Percentiles rank a stretch among this genome's conserved stretches.
phyloP scores from a whole-genome alignment of 2,329 filamentous ascomycete genomes.

The Fusarium decemcellulare region DNA sequence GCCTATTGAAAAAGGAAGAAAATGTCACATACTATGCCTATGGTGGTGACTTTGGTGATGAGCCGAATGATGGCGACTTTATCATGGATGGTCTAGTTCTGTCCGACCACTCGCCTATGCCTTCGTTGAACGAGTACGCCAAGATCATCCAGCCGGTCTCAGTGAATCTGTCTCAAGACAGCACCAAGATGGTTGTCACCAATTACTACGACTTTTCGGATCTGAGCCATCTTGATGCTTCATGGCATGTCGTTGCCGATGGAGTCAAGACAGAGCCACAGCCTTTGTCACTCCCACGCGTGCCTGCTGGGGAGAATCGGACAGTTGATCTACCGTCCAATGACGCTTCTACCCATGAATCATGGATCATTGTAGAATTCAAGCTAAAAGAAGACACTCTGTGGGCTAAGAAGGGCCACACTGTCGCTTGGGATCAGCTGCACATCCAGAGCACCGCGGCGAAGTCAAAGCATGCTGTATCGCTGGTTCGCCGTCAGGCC shows the following conservation, averaged over 20 bases:
- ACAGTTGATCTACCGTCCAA: background rate
- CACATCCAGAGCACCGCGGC: background rate
- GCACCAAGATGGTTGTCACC: background rate
- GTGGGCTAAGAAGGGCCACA: conserved; percentile 10
- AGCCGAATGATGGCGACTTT: conserved; percentile 72
- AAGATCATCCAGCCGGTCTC: conserved; percentile 31
- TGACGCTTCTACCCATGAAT: accelerated
- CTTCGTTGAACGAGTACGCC: conserved; percentile 25
- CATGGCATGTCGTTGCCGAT: conserved; percentile 19
- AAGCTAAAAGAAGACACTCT: background rate
- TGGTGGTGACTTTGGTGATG: conserved; percentile 73
- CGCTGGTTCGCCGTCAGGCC: background rate
- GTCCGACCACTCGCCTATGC: conserved; percentile 27
- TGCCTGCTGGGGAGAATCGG: conserved; percentile 3
- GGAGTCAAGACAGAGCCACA: background rate
- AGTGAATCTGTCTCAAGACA: background rate
- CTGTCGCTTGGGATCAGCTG: conserved; percentile 29
- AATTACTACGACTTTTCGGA: conserved; percentile 32
- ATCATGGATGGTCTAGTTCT: conserved; percentile 67
- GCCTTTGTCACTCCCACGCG: background rate
- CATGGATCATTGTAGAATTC: conserved; percentile 22
- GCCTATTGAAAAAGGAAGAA: conserved; percentile 17
- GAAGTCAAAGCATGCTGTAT: accelerated
- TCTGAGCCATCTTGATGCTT: conserved; percentile 17
- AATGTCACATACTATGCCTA: conserved; percentile 56